Conservation (phyloP, 2,329 filamentous ascomycete genomes). For the Pyricularia sp. region DNA sequence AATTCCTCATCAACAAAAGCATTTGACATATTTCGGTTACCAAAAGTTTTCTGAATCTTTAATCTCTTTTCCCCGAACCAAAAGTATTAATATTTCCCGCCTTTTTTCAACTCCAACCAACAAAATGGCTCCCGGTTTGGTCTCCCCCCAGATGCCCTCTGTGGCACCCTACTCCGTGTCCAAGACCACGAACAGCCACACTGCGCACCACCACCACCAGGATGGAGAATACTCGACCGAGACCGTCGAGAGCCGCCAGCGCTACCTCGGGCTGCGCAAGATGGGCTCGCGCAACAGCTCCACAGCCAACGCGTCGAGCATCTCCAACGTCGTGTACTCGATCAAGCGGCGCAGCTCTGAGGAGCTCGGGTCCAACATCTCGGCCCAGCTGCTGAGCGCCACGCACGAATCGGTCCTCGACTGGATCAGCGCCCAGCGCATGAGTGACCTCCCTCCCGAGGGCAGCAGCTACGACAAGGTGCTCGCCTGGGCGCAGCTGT, state of each 20-base stretch:
- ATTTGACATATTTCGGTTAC: no score
- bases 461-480: conserved; percentile 1
- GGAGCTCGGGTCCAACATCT: not conserved
- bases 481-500: not conserved
- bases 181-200: not conserved
- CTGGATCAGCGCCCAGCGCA: not conserved
- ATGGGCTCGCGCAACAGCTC: not conserved
- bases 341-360: conserved; percentile 1
- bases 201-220: not conserved
- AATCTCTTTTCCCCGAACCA: not conserved
- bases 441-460: not conserved
- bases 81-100: not conserved
- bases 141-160: not conserved
- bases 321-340: not conserved
- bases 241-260: not conserved
- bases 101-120: not conserved
- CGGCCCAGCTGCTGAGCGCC: not conserved
- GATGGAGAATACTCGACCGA: not conserved
- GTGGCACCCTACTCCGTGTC: not conserved
- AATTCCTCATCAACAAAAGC: no score
- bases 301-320: not conserved
- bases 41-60: no score
- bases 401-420: not conserved
- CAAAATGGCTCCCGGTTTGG: conserved; percentile 1
- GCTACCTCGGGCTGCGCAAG: not conserved